phyloP scores from a whole-genome alignment of 257 asterid genomes.

The Cordia subcordata region DNA sequence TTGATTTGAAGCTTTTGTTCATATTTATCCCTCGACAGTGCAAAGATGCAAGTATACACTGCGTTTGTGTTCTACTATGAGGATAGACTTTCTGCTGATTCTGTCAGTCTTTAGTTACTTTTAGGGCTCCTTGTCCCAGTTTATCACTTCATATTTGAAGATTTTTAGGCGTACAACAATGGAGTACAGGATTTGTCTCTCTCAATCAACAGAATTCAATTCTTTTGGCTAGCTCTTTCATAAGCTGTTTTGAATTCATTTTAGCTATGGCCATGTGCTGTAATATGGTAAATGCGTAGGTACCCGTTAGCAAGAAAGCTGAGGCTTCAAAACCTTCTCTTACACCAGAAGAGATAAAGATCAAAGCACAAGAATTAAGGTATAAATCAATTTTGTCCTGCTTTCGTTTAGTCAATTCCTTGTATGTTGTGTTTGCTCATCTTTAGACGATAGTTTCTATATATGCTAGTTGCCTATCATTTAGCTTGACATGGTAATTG shows the following conservation, averaged over 20 bases:
- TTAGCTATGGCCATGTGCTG: background rate
- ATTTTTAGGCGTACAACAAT: too few relatives aligned
- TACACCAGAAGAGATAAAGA: constrained; percentile 77
- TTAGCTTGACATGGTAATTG: background rate
- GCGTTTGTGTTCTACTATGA: too few relatives aligned
- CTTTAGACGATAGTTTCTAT: background rate
- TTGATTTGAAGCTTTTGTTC: too few relatives aligned
- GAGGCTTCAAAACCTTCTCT: constrained; percentile 69
- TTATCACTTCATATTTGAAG: too few relatives aligned
- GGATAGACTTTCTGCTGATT: too few relatives aligned
- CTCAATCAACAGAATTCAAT: background rate
- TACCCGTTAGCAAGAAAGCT: constrained; percentile 47
- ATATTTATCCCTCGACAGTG: too few relatives aligned
- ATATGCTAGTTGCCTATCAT: background rate
- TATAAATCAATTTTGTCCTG: constrained; percentile 12
- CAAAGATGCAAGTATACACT: too few relatives aligned
- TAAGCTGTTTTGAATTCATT: background rate
- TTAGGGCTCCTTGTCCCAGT: too few relatives aligned
- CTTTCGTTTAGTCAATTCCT: background rate
- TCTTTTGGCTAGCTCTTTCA: too few relatives aligned
- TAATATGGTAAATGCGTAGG: constrained; percentile 34
- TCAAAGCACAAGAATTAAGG: constrained; percentile 74
- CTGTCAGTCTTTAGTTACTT: too few relatives aligned
- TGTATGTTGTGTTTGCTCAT: constrained; percentile 2
- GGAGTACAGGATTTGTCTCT: background rate